These are phyloP conservation scores for Trichoderma simmonsii DNA, from an alignment of 2,329 filamentous ascomycete species.

Conservation along the genomic window DNA sequence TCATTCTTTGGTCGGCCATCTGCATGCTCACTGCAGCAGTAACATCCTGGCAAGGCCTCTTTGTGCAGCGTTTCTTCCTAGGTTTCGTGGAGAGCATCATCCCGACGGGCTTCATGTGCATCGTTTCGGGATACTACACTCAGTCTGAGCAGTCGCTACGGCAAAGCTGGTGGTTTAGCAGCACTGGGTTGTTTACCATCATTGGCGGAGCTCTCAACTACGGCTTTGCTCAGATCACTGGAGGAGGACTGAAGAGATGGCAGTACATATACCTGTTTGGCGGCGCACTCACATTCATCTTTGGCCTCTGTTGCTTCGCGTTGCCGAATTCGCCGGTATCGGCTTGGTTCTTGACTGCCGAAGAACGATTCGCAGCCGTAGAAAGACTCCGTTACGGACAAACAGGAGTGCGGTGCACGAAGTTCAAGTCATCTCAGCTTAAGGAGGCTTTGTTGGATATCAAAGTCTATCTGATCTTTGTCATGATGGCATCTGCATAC, in stretches of 20 bases:
- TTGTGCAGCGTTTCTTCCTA: slow-evolving; percentile 63
- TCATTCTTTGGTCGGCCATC: slow-evolving; percentile 63
- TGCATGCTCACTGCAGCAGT: slow-evolving; percentile 69
- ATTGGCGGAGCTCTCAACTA: slow-evolving; percentile 64
- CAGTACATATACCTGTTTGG: slow-evolving; percentile 70
- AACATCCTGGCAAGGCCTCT: slow-evolving; percentile 60
- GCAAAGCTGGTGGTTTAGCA: slow-evolving; percentile 66
- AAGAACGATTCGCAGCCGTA: slow-evolving; percentile 62
- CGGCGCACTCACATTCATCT: slow-evolving; percentile 60
- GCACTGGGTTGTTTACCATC: slow-evolving; percentile 58
- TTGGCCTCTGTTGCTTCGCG: slow-evolving; percentile 62
- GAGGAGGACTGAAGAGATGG: slow-evolving; percentile 57
- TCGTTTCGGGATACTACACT: slow-evolving; percentile 61
- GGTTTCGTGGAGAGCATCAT: slow-evolving; percentile 62
- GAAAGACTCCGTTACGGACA: slow-evolving; percentile 61
- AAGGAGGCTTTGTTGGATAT: slow-evolving; percentile 56
- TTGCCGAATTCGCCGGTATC: slow-evolving; percentile 63
- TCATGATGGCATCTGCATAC: slow-evolving; percentile 70
- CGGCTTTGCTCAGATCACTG: slow-evolving; percentile 60
- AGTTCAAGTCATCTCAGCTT: slow-evolving; percentile 58
- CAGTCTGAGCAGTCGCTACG: slow-evolving; percentile 62
- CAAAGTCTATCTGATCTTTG: slow-evolving; percentile 60
- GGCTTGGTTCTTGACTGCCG: slow-evolving; percentile 65
- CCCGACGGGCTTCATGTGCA: slow-evolving; percentile 64
- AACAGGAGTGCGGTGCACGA: slow-evolving; percentile 59